Conservation (phyloP, 305 asterid genomes). For the Fraxinus greggii region DNA sequence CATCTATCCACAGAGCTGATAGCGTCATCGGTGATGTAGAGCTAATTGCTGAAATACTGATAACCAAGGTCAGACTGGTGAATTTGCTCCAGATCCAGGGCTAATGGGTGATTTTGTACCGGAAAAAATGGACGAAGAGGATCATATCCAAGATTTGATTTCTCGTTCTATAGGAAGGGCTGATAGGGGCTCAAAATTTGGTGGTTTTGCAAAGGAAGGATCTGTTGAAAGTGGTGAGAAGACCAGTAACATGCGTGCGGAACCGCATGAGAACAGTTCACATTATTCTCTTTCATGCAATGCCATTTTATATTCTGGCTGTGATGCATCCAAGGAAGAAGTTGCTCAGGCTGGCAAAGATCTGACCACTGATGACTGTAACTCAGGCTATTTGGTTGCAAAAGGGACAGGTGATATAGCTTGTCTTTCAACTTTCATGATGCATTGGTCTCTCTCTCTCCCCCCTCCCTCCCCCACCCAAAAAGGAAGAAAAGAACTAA, state of each 20-base stretch:
- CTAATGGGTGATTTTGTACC: constrained; percentile 97
- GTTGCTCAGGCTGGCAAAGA: constrained; percentile 75
- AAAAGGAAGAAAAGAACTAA: background rate
- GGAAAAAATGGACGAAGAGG: constrained; percentile 85
- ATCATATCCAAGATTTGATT: constrained; percentile 88
- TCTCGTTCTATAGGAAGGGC: constrained; percentile 83
- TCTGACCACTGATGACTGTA: constrained; percentile 68
- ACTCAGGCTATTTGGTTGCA: constrained; percentile 66
- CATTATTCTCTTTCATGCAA: constrained; percentile 97
- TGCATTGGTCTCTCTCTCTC: background rate
- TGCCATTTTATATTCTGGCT: constrained; percentile 79
- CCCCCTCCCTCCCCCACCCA: background rate
- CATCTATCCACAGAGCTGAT: constrained; percentile 72
- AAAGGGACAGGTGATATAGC: constrained; percentile 58
- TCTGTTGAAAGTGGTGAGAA: constrained; percentile 96
- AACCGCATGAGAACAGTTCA: constrained; percentile 61
- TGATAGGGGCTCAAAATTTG: constrained; percentile 91
- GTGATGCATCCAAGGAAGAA: constrained; percentile 91
- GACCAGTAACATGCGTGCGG: constrained; percentile 59
- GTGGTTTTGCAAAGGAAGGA: constrained; percentile 90
- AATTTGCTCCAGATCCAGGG: constrained; percentile 88
- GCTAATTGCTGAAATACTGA: constrained; percentile 89
- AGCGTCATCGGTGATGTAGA: constrained; percentile 89
- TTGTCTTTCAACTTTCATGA: background rate
- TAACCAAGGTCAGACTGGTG: constrained; percentile 87